phyloP scores from a whole-genome alignment of 2,329 filamentous ascomycete genomes.

The Akanthomyces lecanii region DNA sequence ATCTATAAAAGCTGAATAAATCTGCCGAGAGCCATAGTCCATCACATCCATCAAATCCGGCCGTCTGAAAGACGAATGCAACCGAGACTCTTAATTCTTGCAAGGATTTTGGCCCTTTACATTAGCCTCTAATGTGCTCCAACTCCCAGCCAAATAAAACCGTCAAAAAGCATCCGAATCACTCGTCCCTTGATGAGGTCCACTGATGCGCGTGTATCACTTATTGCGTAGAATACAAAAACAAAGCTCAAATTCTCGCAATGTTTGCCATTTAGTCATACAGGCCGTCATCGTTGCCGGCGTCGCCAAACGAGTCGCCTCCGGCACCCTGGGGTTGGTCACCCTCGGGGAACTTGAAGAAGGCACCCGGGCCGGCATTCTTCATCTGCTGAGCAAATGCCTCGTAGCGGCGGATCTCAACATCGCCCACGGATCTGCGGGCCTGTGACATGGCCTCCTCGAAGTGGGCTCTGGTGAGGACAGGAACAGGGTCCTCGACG shows the following conservation, averaged over 20 bases:
- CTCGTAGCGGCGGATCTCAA: conserved; percentile 97
- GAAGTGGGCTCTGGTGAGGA: conserved; percentile 94
- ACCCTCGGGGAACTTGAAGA: conserved; percentile 92
- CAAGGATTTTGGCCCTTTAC: conserved; percentile 22
- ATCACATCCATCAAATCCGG: background rate
- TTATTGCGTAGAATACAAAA: conserved; percentile 20
- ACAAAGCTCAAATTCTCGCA: background rate
- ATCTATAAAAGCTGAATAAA: conserved; percentile 28
- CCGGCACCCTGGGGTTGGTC: conserved; percentile 61
- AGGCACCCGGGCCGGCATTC: conserved; percentile 89
- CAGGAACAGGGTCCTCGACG: conserved; percentile 86
- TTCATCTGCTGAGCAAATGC: conserved; percentile 99
- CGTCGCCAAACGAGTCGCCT: conserved; percentile 70
- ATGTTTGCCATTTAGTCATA: conserved; percentile 68
- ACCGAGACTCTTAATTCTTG: conserved; percentile 5
- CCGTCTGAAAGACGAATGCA: background rate
- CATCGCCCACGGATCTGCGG: conserved; percentile 88
- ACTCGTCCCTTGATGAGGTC: conserved; percentile 16
- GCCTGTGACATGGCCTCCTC: conserved; percentile 98
- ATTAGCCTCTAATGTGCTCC: conserved; percentile 20
- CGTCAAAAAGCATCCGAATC: conserved; percentile 20
- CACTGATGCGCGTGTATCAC: background rate
- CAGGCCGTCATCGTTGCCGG: conserved; percentile 91
- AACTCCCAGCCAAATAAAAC: conserved; percentile 31
- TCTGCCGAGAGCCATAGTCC: conserved; percentile 16